Base-by-base conservation (phyloP, 345 rosid species). In the Camelina laxa region DNA sequence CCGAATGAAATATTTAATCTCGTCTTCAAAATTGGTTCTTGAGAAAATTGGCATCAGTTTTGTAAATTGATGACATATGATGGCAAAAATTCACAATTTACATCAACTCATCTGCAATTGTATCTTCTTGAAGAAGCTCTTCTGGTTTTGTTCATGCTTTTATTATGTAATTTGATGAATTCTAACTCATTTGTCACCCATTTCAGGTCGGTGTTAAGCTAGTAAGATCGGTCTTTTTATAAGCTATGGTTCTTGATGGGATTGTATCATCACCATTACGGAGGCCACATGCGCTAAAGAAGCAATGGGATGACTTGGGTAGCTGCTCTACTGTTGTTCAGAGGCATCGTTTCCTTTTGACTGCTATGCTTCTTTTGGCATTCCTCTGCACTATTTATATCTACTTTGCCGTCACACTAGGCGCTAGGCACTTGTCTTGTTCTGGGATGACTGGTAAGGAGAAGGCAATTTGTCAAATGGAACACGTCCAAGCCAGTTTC, bases 371-470 rank as follows among this genome's bases (percentile, higher is more conserved):
- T 63, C 93, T 95, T 47, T 78, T 95, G 83, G 79, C 80, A 12
- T 89, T 90, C 67, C 88, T 95, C 65, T 95, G 97, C 82, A 89
- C 97, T 8, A 57, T 95, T 73, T 95, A 95, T 79, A 93, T 95
- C 70, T 95, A 95, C 77, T 95, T 95, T 49, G 97, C 99, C 2
- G 77, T 95, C 69, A 95, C 99, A 15, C 68, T 95, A 71, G 97
- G 96, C n/a, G 80, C 82, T 13, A 45, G 81, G 2, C 85, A 70
- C 36, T 44, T 69, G 39, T 77, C 92, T 4, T 95, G 99, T 77
- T 83, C 92, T 2, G 91, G 87, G 7, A 80, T 95, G 81, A 64
- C 81, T 2, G 97, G 96, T 7, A 83, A 77, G 3, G 62, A 79
- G 21, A 89, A 67, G 70, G 89, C 88, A 9, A 61, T 83, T 9